Percentiles rank a stretch among this genome's conserved stretches.
Evolutionary conservation across 2,329 filamentous ascomycete genomes (phyloP).

Genomic region (Talaromyces sp.): DNA sequence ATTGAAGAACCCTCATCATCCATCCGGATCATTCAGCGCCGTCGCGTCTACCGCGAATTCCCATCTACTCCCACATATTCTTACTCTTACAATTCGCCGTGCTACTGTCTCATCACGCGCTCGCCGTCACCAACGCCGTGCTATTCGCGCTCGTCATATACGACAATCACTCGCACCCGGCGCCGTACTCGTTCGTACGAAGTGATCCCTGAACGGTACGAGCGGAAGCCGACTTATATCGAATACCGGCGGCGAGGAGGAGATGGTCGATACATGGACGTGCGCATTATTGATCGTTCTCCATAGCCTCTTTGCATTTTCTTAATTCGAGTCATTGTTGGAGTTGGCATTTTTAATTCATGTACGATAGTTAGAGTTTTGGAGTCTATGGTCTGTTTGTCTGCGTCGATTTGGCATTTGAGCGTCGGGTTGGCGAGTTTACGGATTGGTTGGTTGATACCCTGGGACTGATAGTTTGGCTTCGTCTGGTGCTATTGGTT

Average conservation of each 20-base stretch:
- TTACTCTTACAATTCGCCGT: not conserved
- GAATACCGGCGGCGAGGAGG: slow-evolving; percentile 1
- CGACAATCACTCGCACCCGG: slow-evolving; percentile 16
- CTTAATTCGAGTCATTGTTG: not conserved
- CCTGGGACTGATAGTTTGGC: not conserved
- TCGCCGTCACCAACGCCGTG: not conserved
- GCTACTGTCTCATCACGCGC: not conserved
- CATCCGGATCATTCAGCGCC: slow-evolving; percentile 15
- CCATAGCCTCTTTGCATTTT: not conserved
- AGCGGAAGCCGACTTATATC: slow-evolving; percentile 6
- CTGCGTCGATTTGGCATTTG: not conserved
- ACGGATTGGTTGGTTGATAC: not conserved
- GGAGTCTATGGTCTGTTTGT: not conserved
- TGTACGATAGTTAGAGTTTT: not conserved
- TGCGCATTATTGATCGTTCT: not conserved
- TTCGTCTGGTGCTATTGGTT: not conserved
- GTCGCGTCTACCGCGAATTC: slow-evolving; percentile 7
- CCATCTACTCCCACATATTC: not conserved
- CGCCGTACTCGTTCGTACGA: slow-evolving; percentile 10
- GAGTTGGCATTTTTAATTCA: not conserved
- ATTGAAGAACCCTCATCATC: slow-evolving; percentile 6
- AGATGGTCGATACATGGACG: not conserved
- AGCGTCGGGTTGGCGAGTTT: not conserved
- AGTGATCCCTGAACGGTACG: slow-evolving; percentile 6
- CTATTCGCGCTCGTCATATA: slow-evolving; percentile 12